Evolutionary conservation across 1,284 basidiomycete species (phyloP), one percentile per base, ranked within the genome.

Genomic region (Cryptococcus neoformans): DNA sequence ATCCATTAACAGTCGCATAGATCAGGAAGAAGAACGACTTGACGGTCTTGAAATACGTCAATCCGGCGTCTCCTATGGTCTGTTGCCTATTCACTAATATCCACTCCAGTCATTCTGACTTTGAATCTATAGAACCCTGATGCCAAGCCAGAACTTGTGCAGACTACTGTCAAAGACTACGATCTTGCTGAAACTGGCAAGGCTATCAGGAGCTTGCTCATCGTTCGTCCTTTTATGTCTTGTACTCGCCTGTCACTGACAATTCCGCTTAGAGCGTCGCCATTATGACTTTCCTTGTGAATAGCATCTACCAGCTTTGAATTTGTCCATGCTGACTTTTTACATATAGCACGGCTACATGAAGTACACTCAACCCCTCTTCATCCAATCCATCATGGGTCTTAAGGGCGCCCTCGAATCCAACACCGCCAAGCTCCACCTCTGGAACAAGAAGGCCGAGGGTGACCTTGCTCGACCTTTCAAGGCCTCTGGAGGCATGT

Each of bases 11-110:
- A 28, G 28, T 28, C 28, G 28, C 3, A 28, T 66, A 93, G 90
- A 86, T 97, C 79, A 93, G 92, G 83, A 81, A 83, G 68, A 94
- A 92, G 84, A 98, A 98, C 74, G 95, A 98, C 79, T 84, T 90
- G 74, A 92, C 92, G 2, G 90, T 96, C 40, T 82, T 98, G 69
- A 98, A 97, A 83, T 98, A 95, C 68, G 80, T 81, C 52, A 80
- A 81, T 64, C 81, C 82, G 16, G 77, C 75, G 37, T 63, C 74
- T 41, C 74, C 79, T n/a, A 76, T 76, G 72, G 74, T 75, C 16
- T 48, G 67, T 67, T n/a, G 28, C n/a, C 11, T 14, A 28, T 8
- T 36, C 35, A 21, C n/a, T 21, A 28, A 37, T 39, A 3, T 37
- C 55, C 51, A 45, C 28, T 14, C 21, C 35, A 17, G 10, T 37